Evolutionary conservation across 1,139 yeast species (phyloP).

Genomic region (Yamadazyma membranifaciens): DNA sequence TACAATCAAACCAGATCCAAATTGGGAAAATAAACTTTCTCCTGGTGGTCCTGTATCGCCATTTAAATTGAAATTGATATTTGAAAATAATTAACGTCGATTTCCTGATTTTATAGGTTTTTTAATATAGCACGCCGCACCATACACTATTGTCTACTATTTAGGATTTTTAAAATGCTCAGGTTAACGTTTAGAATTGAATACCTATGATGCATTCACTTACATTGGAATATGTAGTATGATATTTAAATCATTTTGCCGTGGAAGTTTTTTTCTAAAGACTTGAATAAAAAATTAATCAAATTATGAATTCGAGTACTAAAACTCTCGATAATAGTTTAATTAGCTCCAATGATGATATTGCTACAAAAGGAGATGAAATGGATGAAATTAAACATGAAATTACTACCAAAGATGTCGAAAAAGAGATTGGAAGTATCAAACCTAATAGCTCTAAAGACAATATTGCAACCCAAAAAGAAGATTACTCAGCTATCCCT

Average conservation of each 20-base stretch:
- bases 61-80: slow-evolving; percentile 16
- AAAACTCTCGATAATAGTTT: too few relatives aligned
- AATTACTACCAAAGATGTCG: too few relatives aligned
- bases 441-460: too few relatives aligned
- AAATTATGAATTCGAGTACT: neutral
- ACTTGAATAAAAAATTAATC: neutral
- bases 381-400: too few relatives aligned
- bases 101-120: neutral
- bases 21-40: slow-evolving; percentile 53
- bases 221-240: neutral
- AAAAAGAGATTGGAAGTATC: too few relatives aligned
- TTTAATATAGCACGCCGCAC: neutral
- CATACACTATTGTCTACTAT: neutral
- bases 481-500: slow-evolving; percentile 9
- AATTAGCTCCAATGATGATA: too few relatives aligned
- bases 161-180: neutral
- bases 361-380: too few relatives aligned
- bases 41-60: slow-evolving; percentile 39
- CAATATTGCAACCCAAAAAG: too few relatives aligned
- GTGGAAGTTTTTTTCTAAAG: neutral
- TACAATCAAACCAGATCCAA: slow-evolving; percentile 34
- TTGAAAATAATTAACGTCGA: slow-evolving; percentile 6
- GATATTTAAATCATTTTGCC: too few relatives aligned
- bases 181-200: neutral
- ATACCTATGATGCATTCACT: too few relatives aligned